Evolutionary conservation across 495 filamentous ascomycete genomes (phyloP).

Genomic region (Hapsidospora chrysogenum): DNA sequence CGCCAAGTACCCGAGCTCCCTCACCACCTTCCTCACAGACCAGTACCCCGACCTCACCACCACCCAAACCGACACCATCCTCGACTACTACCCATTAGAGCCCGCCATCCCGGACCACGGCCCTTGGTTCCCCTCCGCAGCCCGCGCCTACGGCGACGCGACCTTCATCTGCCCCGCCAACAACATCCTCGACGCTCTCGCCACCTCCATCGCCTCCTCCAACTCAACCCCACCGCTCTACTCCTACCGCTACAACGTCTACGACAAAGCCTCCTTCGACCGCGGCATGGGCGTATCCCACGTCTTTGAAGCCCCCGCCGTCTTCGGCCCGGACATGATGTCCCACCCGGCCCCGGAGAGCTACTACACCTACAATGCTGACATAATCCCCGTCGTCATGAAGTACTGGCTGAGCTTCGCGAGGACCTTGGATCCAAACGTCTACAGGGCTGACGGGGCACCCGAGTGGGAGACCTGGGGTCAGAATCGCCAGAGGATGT

Average conservation of each 20-base stretch:
- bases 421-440: slow-evolving; percentile 17
- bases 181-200: too few relatives aligned
- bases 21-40: slow-evolving; percentile 30
- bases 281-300: slow-evolving; percentile 15
- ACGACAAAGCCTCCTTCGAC: slow-evolving; percentile 9
- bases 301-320: slow-evolving; percentile 21
- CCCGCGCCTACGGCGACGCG: slow-evolving; percentile 40
- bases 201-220: slow-evolving; percentile 8
- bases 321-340: slow-evolving; percentile 24
- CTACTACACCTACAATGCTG: slow-evolving; percentile 19
- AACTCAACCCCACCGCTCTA: slow-evolving; percentile 10
- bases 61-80: slow-evolving; percentile 27
- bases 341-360: slow-evolving; percentile 8
- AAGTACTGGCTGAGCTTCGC: slow-evolving; percentile 27
- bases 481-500: slow-evolving; percentile 6
- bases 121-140: slow-evolving; percentile 24
- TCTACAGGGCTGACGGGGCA: slow-evolving; percentile 6
- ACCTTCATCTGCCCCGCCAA: slow-evolving; percentile 45
- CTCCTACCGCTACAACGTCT: slow-evolving; percentile 15
- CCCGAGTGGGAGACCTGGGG: slow-evolving; percentile 19
- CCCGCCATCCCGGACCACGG: slow-evolving; percentile 11
- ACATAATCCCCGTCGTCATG: slow-evolving; percentile 18
- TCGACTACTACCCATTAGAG: slow-evolving; percentile 10
- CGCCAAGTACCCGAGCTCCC: slow-evolving; percentile 22
- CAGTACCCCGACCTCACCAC: slow-evolving; percentile 25